Evolutionary conservation across 768 basidiomycete species (phyloP), one percentile per base, ranked within the genome.

Genomic region (Tubosaeta sp.): DNA sequence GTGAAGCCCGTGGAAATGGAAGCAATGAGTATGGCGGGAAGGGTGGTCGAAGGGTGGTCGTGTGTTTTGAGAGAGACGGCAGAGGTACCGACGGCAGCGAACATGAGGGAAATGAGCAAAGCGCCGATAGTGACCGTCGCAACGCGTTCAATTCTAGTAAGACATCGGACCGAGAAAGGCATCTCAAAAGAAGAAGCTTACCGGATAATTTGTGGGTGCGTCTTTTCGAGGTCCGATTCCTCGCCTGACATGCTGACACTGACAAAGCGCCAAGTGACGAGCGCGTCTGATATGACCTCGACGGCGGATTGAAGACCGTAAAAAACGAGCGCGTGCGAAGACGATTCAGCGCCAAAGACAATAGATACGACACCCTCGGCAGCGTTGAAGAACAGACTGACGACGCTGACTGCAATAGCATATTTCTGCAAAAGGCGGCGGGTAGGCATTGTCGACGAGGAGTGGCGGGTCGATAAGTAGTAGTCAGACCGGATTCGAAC

Each of bases 301-400:
- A 77, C 73, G 4, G 58, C 73, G 0, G 76, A 77, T 38, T 78
- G 77, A 14, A 78, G 68, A 1, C 77, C 76, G 42, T 74, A 78
- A 62, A 78, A 78, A 24, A 78, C 62, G 35, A 78, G 70, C 7
- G 77, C 69, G 5, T 63, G 68, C 1, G 76, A 78, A 3, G 69
- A 66, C 11, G 75, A 71, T 29, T 76, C 76, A 46, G 69, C 65
- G 1, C 77, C 76, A 44, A 78, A 73, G 18, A 71, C 61, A 31
- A 78, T 65, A 7, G 76, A 77, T 14, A 78, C 42, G 1, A 64
- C 69, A 9, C 76, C 76, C 49, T 78, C 77, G 48, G 30, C 73
- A 55, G 51, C 59, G 67, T 58, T 73, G 66, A 65, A 63, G 49
- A 77, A 39, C 27, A 77, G 53, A 56, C 73, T 74, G 43, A 67